phyloP scores from a whole-genome alignment of 2,329 filamentous ascomycete species.

The Alternaria tenuissima region DNA sequence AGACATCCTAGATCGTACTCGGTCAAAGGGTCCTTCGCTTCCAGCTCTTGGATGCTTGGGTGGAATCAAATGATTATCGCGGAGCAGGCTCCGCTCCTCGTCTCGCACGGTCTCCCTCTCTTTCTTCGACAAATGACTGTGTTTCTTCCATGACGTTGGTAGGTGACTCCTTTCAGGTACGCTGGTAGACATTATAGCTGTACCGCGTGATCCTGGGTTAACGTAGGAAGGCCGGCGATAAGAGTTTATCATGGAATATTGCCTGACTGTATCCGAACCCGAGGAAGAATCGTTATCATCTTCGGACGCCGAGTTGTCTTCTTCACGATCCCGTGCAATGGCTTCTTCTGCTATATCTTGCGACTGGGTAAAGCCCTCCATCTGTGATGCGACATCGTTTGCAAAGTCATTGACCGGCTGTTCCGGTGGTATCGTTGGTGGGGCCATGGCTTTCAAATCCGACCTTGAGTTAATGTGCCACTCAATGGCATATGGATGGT shows the following conservation, averaged over 20 bases:
- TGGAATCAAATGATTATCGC: constrained; percentile 67
- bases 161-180: constrained; percentile 50
- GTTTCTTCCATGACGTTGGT: constrained; percentile 36
- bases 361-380: constrained; percentile 41
- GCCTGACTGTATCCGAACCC: constrained; percentile 57
- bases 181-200: constrained; percentile 70
- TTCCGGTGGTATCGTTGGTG: constrained; percentile 15
- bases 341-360: constrained; percentile 49
- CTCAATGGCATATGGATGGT: background rate
- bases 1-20: constrained; percentile 40
- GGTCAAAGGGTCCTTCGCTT: constrained; percentile 39
- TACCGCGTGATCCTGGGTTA: constrained; percentile 73
- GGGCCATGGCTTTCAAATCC: constrained; percentile 24
- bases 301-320: constrained; percentile 62
- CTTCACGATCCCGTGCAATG: constrained; percentile 50
- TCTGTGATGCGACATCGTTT: constrained; percentile 39
- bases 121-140: constrained; percentile 58
- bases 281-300: constrained; percentile 60
- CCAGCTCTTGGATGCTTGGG: constrained; percentile 58
- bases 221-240: constrained; percentile 83
- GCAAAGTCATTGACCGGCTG: constrained; percentile 27
- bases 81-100: constrained; percentile 66
- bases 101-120: constrained; percentile 63
- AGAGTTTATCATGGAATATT: constrained; percentile 64
- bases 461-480: background rate